Conservation (phyloP, 352 stramenopile genomes). For the Pythium aquatile region DNA sequence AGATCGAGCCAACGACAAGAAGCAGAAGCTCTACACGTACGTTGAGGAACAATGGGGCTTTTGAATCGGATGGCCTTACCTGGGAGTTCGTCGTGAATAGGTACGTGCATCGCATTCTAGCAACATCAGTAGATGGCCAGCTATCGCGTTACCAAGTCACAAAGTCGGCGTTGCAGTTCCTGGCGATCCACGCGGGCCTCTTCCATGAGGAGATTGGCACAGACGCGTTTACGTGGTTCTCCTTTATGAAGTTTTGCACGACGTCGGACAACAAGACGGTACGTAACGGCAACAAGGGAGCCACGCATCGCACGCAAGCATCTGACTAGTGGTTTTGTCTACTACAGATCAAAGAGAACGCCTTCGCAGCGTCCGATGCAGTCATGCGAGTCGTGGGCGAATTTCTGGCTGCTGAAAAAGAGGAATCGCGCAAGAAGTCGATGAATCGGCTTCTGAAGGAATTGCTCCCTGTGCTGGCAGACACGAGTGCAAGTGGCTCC, state of each 20-base stretch:
- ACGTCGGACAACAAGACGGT: conserved; percentile 74
- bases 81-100: conserved; percentile 21
- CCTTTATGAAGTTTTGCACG: conserved; percentile 71
- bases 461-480: conserved; percentile 54
- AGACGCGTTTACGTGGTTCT: conserved; percentile 56
- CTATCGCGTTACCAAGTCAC: conserved; percentile 69
- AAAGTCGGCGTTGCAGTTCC: conserved; percentile 54
- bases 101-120: conserved; percentile 58
- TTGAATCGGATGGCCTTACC: no score
- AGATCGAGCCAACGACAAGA: conserved; percentile 28
- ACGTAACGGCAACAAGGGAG: neutral
- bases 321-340: conserved; percentile 2
- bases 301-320: neutral
- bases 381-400: conserved; percentile 44
- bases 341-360: conserved; percentile 65
- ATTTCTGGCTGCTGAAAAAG: conserved; percentile 39
- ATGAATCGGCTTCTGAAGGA: conserved; percentile 78
- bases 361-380: conserved; percentile 44
- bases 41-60: conserved; percentile 12
- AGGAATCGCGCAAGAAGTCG: conserved; percentile 58
- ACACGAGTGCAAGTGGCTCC: conserved; percentile 35
- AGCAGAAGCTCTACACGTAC: conserved; percentile 71
- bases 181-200: conserved; percentile 38
- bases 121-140: conserved; percentile 57
- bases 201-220: conserved; percentile 56